Base-by-base conservation (phyloP, 192 early-diverging fungal genomes). In the Coemansia sp. region DNA sequence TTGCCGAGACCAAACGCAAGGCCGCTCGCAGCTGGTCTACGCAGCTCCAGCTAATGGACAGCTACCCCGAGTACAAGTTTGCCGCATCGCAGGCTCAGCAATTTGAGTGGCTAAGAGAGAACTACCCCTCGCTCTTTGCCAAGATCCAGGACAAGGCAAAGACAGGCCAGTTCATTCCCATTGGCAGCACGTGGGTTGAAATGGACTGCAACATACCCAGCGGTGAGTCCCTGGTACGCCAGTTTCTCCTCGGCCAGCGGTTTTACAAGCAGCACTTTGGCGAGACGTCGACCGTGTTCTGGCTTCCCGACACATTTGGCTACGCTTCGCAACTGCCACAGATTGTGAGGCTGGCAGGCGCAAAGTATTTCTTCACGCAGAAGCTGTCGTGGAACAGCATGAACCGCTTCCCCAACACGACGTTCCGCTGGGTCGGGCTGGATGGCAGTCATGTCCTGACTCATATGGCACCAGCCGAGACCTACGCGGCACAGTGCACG, bases 321-420 rank as follows among this genome's bases (percentile, higher is more conserved):
- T 93, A 93, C 67, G 88, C 91, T 48, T 87, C 86, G 27, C 90
- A 90, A 70, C 60, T 98, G 36, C 96, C 96, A 9, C 96, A 98
- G 78, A 94, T 98, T 29, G 81, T 93, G 18, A 67, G 84, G 33
- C 74, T 83, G 22, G 70, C 92, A 1, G 92, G 81, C 35, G 76
- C 91, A 48, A 77, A 91, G 68, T 98, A 95, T 73, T 98, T 98
- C 61, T 98, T 97, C 74, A 98, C 96, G 1, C 96, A 97, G 72
- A 98, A 98, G 73, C 77, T 98, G 32, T 93, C 92, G 8, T 98
- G 96, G 96, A 97, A 97, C 79, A 95, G 93, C 67, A 94, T 98
- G 62, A 98, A 98, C 82, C 91, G 88, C 83, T 97, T 98, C 69
- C 96, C 96, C 3, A 84, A 94, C 65, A 94, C 96, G 0, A 94